Conservation (phyloP, 495 filamentous ascomycete species). For the Pyronema domesticum region DNA sequence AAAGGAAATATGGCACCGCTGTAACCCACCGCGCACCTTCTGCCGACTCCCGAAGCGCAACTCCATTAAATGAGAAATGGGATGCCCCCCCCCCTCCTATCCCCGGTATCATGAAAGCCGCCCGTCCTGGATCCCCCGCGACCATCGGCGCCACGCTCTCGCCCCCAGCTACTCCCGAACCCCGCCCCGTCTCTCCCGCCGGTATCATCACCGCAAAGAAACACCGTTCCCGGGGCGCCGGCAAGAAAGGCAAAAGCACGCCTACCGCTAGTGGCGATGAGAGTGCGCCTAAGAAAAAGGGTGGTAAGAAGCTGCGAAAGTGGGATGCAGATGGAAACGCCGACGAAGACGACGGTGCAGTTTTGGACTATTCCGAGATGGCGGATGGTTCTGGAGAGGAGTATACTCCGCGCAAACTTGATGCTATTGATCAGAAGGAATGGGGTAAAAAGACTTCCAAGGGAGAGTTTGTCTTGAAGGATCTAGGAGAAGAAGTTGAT, state of each 20-base stretch:
- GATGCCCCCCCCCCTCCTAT: constrained; percentile 34
- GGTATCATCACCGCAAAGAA: constrained; percentile 47
- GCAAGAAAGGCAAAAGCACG: constrained; percentile 52
- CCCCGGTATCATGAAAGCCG: constrained; percentile 38
- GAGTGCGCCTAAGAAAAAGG: constrained; percentile 34
- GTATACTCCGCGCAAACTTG: constrained; percentile 28
- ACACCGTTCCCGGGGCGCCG: constrained; percentile 45
- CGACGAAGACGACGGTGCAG: constrained; percentile 54
- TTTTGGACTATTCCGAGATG: constrained; percentile 70
- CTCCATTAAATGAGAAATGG: constrained; percentile 26
- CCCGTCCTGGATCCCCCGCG: constrained; percentile 13
- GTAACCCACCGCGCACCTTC: constrained; percentile 11
- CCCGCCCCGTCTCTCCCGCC: constrained; percentile 38
- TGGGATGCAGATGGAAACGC: constrained; percentile 84
- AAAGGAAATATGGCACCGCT: constrained; percentile 30
- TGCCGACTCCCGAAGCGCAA: constrained; percentile 23
- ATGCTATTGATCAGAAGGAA: constrained; percentile 54
- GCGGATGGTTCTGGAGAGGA: constrained; percentile 34
- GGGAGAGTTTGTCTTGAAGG: constrained; percentile 84
- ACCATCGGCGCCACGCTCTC: constrained; percentile 17
- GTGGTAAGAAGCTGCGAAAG: constrained; percentile 65
- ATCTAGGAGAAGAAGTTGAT: constrained; percentile 84
- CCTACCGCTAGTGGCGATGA: constrained; percentile 70
- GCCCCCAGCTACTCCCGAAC: constrained; percentile 55
- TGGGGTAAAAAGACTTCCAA: constrained; percentile 73